Evolutionary conservation across 2,329 filamentous ascomycete species (phyloP), one percentile per base, ranked within the genome.

Genomic region (Coleophoma cylindrospora): DNA sequence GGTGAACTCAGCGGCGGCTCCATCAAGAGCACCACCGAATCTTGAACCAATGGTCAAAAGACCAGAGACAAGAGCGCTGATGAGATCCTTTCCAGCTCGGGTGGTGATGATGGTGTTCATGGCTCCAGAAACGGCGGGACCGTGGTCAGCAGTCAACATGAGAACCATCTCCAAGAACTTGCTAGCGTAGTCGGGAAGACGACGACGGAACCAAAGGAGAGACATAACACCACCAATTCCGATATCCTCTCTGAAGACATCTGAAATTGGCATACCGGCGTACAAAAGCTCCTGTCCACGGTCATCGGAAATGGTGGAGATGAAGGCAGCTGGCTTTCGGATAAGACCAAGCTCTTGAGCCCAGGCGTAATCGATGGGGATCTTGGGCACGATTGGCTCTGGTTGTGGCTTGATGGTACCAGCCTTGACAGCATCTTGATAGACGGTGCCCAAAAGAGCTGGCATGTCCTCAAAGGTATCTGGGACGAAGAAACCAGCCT

Each of bases 71-170:
- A 99, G 82, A 44, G 94, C 88, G 65, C 86, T 91, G 78, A 99
- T 97, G 62, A 99, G 78, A 70, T 99, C 94, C 82, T 99, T 99
- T 72, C 94, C 94, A 57, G 94, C 94, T 88, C 94, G 89, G 53
- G 94, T 99, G 57, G 94, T 99, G 71, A 99, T 97, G 72, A 99
- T 99, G 70, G 94, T 99, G 86, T 99, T 99, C 94, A 99, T 99
- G 72, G 94, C 94, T 82, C 94, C 94, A 64, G 94, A 99, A 64
- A 99, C 94, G 64, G 94, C 94, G 49, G 94, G 94, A 74, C 94
- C 94, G 84, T 99, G 94, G 69, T 99, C 94, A 64, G 94, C 94
- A 68, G 94, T 99, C 68, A 99, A 84, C 94, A 99, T 99, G 72
- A 99, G 92, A 60, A 99, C 94, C 94, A 99, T 99, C 81, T 99